A percentile compares a stretch with the other conserved stretches of the same genome.
Conservation (phyloP, 495 filamentous ascomycete genomes). For the Podospora conica region DNA sequence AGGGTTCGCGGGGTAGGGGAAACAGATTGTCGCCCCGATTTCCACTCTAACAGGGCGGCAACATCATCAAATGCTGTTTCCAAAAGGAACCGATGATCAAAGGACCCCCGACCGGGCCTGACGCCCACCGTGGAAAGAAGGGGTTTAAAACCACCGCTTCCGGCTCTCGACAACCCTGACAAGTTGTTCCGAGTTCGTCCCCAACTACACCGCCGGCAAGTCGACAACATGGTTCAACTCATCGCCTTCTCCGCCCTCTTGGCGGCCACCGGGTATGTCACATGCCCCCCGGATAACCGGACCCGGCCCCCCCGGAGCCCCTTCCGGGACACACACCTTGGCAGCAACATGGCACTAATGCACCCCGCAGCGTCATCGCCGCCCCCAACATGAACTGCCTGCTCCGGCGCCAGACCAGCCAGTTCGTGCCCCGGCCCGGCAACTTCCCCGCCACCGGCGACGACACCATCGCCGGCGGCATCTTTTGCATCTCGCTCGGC, state of each 20-base stretch:
- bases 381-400: not conserved
- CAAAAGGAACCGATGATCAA: not conserved
- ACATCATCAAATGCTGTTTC: not conserved
- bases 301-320: not conserved
- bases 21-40: not conserved
- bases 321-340: not conserved
- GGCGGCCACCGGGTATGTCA: not conserved
- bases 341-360: not conserved
- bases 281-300: not conserved
- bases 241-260: not conserved
- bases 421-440: constrained; percentile 16
- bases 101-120: not conserved
- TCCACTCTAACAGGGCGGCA: not conserved
- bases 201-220: not conserved
- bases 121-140: not conserved
- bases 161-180: not conserved
- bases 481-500: constrained; percentile 18
- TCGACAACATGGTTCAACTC: not conserved
- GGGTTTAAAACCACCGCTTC: not conserved
- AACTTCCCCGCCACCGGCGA: constrained; percentile 17
- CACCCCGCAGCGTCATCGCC: not conserved
- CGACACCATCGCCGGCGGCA: constrained; percentile 24
- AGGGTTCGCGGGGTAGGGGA: not conserved
- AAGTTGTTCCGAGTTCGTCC: not conserved
- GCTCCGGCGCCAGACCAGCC: constrained; percentile 3